Percentiles rank a stretch among this genome's conserved stretches.
Conservation (phyloP, 805 yeast species). For the Groenewaldozyma tartarivorans region DNA sequence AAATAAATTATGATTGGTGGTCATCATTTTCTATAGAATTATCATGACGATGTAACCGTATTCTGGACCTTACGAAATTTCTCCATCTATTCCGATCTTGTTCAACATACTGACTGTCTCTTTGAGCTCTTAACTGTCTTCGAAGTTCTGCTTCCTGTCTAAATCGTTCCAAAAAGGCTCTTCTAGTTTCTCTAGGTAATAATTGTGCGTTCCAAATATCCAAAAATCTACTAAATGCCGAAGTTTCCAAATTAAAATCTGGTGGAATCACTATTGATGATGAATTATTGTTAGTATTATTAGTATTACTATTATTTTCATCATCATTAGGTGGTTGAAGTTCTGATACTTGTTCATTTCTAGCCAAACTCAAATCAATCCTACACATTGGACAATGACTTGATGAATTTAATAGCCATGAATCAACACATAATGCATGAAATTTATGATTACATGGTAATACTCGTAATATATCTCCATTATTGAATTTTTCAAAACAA, state of each 20-base stretch:
- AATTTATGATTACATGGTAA: slow-evolving; percentile 76
- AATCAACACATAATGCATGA: slow-evolving; percentile 73
- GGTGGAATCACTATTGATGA: slow-evolving; percentile 8
- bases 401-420: slow-evolving; percentile 66
- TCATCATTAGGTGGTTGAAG: slow-evolving; percentile 12
- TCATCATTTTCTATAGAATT: too few relatives aligned
- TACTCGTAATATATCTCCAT: slow-evolving; percentile 54
- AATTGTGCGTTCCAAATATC: slow-evolving; percentile 26
- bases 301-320: background rate
- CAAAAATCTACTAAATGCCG: slow-evolving; percentile 20
- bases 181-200: slow-evolving; percentile 22
- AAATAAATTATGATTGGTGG: too few relatives aligned
- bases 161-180: slow-evolving; percentile 19
- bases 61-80: slow-evolving; percentile 15
- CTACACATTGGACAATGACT: slow-evolving; percentile 83
- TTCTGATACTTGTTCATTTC: slow-evolving; percentile 15
- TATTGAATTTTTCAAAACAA: slow-evolving; percentile 59
- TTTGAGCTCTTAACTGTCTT: slow-evolving; percentile 12
- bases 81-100: slow-evolving; percentile 16
- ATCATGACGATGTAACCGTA: too few relatives aligned
- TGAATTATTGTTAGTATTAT: background rate
- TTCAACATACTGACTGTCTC: slow-evolving; percentile 9
- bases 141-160: slow-evolving; percentile 21
- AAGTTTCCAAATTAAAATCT: slow-evolving; percentile 15
- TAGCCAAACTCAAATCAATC: slow-evolving; percentile 38